A percentile compares a stretch with the other conserved stretches of the same genome.
phyloP scores from a whole-genome alignment of 202 grass and related monocot genomes.

The Schoenoplectus tabernaemontani region DNA sequence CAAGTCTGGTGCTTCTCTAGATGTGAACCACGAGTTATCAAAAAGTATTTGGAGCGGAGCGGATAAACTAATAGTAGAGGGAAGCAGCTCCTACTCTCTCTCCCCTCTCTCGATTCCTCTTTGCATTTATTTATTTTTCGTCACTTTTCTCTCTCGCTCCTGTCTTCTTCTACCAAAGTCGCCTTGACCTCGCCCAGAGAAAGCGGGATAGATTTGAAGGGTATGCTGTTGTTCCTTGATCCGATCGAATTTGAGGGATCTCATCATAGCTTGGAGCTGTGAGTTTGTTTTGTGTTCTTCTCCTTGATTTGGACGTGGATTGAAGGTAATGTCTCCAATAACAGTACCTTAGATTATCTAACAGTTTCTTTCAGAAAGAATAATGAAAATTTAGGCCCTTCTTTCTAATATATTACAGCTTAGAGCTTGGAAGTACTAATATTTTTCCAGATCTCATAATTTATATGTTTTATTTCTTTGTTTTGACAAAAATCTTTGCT shows the following conservation, averaged over 20 bases:
- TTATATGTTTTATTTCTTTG: background rate
- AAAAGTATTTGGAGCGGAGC: background rate
- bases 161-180: conserved; percentile 6
- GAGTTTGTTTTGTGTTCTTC: background rate
- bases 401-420: background rate
- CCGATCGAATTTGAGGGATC: conserved; percentile 10
- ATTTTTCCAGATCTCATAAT: background rate
- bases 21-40: conserved; percentile 12
- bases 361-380: background rate
- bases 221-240: background rate
- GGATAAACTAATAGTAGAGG: conserved; percentile 57
- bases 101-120: background rate
- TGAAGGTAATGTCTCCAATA: conserved; percentile 5
- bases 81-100: too few relatives aligned
- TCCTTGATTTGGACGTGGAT: conserved; percentile 4
- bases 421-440: background rate
- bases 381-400: background rate
- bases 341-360: background rate
- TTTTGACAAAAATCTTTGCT: conserved; percentile 1
- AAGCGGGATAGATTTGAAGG: background rate
- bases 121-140: background rate
- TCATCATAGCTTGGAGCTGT: background rate
- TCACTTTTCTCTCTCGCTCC: background rate
- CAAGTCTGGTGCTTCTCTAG: background rate
- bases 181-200: conserved; percentile 15